Base-by-base conservation (phyloP, 2,329 filamentous ascomycete genomes). In the Colletotrichum filicis region DNA sequence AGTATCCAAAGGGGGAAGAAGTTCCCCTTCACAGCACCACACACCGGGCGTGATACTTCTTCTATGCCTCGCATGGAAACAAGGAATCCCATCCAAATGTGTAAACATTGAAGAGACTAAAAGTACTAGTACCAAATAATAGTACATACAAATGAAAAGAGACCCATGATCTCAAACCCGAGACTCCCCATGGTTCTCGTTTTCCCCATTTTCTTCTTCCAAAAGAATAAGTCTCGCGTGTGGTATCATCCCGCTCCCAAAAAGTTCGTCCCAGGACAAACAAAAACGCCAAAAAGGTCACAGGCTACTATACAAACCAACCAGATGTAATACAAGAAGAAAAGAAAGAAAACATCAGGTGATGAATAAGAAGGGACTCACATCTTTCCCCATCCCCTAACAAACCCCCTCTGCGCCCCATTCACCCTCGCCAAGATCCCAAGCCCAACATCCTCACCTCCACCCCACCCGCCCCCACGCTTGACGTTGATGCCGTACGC, bases 361-460 rank as follows among this genome's bases (percentile, higher is more conserved):
- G 4, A 53, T 11, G 24, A 8, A 32, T 19, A 5, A 4, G 26
- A 26, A 26, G 14, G 6, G 8, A 53, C 14, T 71, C 49, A 74
- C 62, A 53, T 32, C 62, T 59, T 14, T 0, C 62, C 71, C 71
- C 71, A 72, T 0, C 71, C 71, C 58, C 63, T 74, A 2, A 74
- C 71, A 8, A 74, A 74, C 19, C 62, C 62, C 24, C 71, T 72
- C 37, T 76, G 74, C 53, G 66, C 69, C 9, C 71, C 35, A 5
- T 73, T 73, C 30, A 76, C 73, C n/a, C 74, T 9, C 4, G 74
- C 74, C 64, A 75, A 16, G 12, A 71, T 74, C 9, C 74, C 74
- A 28, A 76, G 58, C 19, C 74, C 74, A 3, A 76, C 74, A 19
- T 76, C 74, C 56, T 73, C 70, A 1, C 74, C 74, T 12, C 74